Percentiles rank a stretch among this genome's conserved stretches.
Conservation (phyloP, 176 grass and related monocot species). For the Poa annua region DNA sequence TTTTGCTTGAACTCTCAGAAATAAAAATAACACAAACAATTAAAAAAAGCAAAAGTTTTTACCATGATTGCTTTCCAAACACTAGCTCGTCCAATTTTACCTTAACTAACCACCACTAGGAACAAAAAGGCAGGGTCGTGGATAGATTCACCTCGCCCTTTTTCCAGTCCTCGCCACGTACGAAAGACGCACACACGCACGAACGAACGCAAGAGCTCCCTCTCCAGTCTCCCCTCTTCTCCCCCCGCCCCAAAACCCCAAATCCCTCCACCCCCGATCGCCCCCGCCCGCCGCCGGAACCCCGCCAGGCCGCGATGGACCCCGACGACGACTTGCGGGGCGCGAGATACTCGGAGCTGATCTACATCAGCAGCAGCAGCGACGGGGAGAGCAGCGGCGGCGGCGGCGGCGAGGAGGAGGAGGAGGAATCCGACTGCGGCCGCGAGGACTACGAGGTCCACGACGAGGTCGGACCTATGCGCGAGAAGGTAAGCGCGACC, state of each 20-base stretch:
- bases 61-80: no score
- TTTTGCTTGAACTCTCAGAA: no score
- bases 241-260: neutral
- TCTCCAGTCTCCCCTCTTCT: neutral
- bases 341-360: neutral
- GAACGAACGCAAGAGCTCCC: neutral
- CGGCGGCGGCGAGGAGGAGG: neutral
- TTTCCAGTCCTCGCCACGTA: neutral
- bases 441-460: slow-evolving; percentile 12
- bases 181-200: neutral
- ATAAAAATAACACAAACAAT: no score
- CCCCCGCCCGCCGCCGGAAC: neutral
- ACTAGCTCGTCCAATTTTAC: no score
- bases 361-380: slow-evolving; percentile 19
- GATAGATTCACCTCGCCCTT: neutral
- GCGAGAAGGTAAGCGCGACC: slow-evolving; percentile 22
- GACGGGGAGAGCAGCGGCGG: neutral
- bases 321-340: neutral
- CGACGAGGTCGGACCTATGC: neutral
- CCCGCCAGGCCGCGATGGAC: slow-evolving; percentile 23
- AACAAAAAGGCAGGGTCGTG: neutral
- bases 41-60: no score
- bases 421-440: slow-evolving; percentile 2
- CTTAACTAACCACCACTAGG: no score
- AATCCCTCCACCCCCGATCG: neutral